Evolutionary conservation across 768 basidiomycete genomes (phyloP), one percentile per base, ranked within the genome.

Genomic region (Tylopilus felleus): DNA sequence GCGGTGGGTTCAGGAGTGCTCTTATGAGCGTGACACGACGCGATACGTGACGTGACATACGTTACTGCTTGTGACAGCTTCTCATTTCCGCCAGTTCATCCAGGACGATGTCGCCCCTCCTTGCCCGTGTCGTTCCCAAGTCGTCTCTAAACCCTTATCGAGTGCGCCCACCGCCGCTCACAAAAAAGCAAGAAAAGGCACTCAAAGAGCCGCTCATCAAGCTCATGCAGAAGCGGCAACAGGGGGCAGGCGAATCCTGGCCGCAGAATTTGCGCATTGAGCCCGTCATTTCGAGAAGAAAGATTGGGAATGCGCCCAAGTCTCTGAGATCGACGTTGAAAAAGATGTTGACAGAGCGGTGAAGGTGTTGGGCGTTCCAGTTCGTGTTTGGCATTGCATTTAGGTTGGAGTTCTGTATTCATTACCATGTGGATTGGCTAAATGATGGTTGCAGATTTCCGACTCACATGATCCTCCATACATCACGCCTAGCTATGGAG

Each of bases 241-340:
- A 64, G 22, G 70, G 70, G 27, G 66, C 72, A 0, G 77, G 75
- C 4, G 64, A 63, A 10, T 58, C 59, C n/a, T 82, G 74, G 69
- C 80, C 80, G 3, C 56, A 65, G 25, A 82, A 82, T 49, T 68
- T 82, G 43, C 77, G 80, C 35, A 75, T 82, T 38, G 80, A 82
- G 60, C 75, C 78, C 2, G 55, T 74, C 40, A 58, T 79, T 44
- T 69, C 68, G 35, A 74, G 68, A 60, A 67, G 65, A 39, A 69
- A 65, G 17, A 76, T 79, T 45, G 69, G 69, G 36, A 72, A 73
- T 22, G 73, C 77, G 0, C 72, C 71, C 19, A 69, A 67, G 28
- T 71, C 72, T 2, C 57, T 76, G 6, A 62, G 75, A 44, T 64
- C 66, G 38, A 71, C 72, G 52, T 53, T 81, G 57, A 79, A 74